Conservation (phyloP, 2,329 filamentous ascomycete species). For the Elsinoe arachidis region DNA sequence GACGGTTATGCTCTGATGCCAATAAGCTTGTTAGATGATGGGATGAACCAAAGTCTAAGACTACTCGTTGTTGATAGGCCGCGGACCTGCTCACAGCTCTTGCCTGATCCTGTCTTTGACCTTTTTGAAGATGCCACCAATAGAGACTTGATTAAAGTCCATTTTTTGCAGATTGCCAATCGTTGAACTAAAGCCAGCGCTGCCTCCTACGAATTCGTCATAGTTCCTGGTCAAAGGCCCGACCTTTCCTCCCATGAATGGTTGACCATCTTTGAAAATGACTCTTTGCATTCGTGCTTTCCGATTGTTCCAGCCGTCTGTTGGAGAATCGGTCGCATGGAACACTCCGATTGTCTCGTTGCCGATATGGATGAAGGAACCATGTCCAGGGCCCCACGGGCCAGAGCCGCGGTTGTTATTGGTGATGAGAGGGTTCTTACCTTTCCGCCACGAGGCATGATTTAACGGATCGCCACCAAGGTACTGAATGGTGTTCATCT, state of each 20-base stretch:
- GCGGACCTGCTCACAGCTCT: constrained; percentile 11
- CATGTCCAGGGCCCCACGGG: constrained; percentile 40
- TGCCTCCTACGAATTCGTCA: constrained; percentile 22
- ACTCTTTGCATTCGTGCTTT: constrained; percentile 39
- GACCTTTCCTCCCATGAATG: constrained; percentile 35
- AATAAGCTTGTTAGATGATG: constrained; percentile 3
- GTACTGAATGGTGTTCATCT: constrained; percentile 38
- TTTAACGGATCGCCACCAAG: constrained; percentile 34
- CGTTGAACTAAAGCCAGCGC: background rate
- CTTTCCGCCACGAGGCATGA: constrained; percentile 32
- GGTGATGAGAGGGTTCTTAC: constrained; percentile 31
- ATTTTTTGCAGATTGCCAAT: background rate
- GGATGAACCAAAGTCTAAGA: background rate
- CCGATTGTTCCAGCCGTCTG: constrained; percentile 37
- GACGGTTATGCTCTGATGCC: constrained; percentile 9
- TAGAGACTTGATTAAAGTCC: constrained; percentile 12
- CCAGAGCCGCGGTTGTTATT: constrained; percentile 27
- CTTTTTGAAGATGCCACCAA: constrained; percentile 13
- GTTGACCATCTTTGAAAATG: constrained; percentile 27
- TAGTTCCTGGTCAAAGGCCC: constrained; percentile 29
- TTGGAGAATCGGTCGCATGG: constrained; percentile 37
- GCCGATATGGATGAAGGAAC: constrained; percentile 35
- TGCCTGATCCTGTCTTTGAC: constrained; percentile 17
- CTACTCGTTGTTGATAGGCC: background rate
- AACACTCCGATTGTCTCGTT: constrained; percentile 37